phyloP scores from a whole-genome alignment of 495 filamentous ascomycete species.

The Penicillium coprophilum region DNA sequence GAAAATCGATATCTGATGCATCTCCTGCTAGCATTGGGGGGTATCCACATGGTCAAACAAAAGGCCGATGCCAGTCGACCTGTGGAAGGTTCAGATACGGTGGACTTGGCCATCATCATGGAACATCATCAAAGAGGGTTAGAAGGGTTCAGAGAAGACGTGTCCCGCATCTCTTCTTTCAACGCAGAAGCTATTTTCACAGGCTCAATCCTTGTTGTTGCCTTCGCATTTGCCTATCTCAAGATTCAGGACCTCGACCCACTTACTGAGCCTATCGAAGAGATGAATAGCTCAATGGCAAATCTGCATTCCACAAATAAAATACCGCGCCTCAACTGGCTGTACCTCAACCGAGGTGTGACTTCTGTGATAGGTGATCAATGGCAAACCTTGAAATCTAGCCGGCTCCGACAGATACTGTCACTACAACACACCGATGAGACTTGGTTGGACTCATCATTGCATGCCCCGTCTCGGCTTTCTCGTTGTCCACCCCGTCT shows the following conservation, averaged over 20 bases:
- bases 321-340: conserved; percentile 6
- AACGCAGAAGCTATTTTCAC: conserved; percentile 7
- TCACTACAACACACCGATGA: conserved; percentile 6
- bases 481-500: conserved; percentile 9
- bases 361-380: conserved; percentile 4
- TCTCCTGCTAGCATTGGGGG: conserved; percentile 17
- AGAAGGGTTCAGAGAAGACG: conserved; percentile 8
- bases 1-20: conserved; percentile 17
- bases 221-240: not conserved
- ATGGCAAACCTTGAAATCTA: conserved; percentile 10
- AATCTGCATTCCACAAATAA: conserved; percentile 6
- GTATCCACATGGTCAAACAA: conserved; percentile 10
- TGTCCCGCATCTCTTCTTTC: not conserved
- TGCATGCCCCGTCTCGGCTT: conserved; percentile 8
- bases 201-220: conserved; percentile 7
- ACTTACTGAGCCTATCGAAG: not conserved
- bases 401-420: conserved; percentile 12
- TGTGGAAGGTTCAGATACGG: conserved; percentile 2
- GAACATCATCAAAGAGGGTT: conserved; percentile 21
- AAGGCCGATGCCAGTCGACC: not conserved
- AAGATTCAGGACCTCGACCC: not conserved
- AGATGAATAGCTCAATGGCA: not conserved
- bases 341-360: conserved; percentile 13
- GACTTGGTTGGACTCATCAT: conserved; percentile 7
- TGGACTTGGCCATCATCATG: conserved; percentile 11